Conservation (phyloP, 2,329 filamentous ascomycete genomes). For the Phialophora macrospora region DNA sequence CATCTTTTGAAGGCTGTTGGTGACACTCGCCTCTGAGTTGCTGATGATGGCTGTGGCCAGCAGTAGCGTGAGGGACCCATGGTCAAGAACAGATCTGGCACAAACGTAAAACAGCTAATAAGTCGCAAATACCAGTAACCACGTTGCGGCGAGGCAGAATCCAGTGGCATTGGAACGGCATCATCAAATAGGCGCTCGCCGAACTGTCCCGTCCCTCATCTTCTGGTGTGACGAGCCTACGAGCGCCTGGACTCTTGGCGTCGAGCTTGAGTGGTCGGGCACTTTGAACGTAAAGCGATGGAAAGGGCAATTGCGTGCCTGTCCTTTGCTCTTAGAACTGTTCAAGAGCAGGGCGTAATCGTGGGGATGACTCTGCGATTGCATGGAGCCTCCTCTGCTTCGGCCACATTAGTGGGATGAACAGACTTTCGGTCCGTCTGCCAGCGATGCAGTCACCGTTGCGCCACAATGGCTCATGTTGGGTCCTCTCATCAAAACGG, state of each 20-base stretch:
- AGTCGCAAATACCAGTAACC: not conserved
- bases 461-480: not conserved
- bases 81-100: not conserved
- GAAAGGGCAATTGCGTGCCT: constrained; percentile 3
- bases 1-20: not conserved
- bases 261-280: constrained; percentile 3
- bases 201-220: constrained; percentile 4
- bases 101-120: not conserved
- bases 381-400: not conserved
- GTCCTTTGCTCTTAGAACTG: not conserved
- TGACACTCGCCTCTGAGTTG: not conserved
- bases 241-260: constrained; percentile 11
- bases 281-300: not conserved
- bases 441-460: not conserved
- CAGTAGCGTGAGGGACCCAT: not conserved
- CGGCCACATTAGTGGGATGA: not conserved
- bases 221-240: not conserved
- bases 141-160: not conserved
- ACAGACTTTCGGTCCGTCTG: not conserved
- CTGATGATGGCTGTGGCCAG: not conserved
- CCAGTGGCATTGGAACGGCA: not conserved
- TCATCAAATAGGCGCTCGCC: not conserved
- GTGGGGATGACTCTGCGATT: not conserved
- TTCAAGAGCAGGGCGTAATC: not conserved
- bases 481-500: constrained; percentile 4